Base-by-base conservation (phyloP, 1,284 basidiomycete genomes). In the Mycena sp. region DNA sequence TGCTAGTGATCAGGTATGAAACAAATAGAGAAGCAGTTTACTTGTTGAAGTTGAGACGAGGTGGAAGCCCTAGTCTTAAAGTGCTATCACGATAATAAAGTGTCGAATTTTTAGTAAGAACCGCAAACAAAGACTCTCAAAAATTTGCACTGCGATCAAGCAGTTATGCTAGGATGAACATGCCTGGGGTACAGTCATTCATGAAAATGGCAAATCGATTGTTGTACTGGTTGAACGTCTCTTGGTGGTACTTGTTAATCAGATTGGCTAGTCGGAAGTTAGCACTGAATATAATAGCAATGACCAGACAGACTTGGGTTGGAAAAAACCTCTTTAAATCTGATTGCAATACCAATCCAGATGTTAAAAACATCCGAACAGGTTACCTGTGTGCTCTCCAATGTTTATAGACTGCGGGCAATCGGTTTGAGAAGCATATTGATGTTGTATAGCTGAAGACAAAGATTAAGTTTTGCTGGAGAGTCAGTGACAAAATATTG, bases 291-390 rank as follows among this genome's bases (percentile, higher is more conserved):
- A 35, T 35, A 19, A 10, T 10, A 21, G n/a, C 12, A 41, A 6
- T 37, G 19, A 49, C 10, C 21, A 6, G 10, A 37, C 48, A 16
- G 2, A 37, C 48, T n/a, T 37, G 32, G 48, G 16, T 10, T n/a
- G 21, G 19, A 37, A 17, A 37, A 35, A 2, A 50, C 48, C 32
- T 50, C 48, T 37, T 25, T 79, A 28, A 46, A 57, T 6, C 32
- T 14, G 32, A 35, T 35, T 35, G 32, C 32, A 14, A 35, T 35
- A 35, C 32, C 32, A 14, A 35, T 35, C 32, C 32, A 35, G 32
- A 35, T 35, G 32, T 35, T 35, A 14, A 35, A 35, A 35, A 35
- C 32, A 35, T 35, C 32, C 9, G 32, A 35, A 35, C 32, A 35
- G 14, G 32, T 35, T 35, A 35, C 32, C 32, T 35, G 32, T 14